Evolutionary conservation across 176 grass and related monocot genomes (phyloP).

Genomic region (Oropetium thomaeum): DNA sequence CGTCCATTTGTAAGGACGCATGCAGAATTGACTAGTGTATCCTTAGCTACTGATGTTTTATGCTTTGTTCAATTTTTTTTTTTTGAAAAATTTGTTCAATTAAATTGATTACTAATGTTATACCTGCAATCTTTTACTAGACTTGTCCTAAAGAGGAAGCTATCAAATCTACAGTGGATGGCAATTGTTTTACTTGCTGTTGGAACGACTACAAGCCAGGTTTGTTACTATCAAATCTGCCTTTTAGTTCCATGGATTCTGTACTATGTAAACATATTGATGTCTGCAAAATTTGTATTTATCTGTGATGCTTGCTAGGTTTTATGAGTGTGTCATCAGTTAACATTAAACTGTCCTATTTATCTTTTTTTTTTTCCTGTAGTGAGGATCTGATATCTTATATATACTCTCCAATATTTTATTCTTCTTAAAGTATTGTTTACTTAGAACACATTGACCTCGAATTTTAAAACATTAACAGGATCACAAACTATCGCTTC

Average conservation of each 20-base stretch:
- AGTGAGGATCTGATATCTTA: neutral
- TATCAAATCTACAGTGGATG: conserved; percentile 92
- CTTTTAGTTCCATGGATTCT: neutral
- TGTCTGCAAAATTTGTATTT: neutral
- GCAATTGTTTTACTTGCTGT: conserved; percentile 84
- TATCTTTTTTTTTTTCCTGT: neutral
- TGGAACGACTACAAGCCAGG: conserved; percentile 97
- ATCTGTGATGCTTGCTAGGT: neutral
- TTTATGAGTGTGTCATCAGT: neutral
- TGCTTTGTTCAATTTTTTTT: conserved; percentile 19
- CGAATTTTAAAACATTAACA: neutral
- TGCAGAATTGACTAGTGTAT: conserved; percentile 9
- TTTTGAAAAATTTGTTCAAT: conserved; percentile 7
- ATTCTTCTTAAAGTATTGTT: neutral
- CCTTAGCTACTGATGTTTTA: neutral
- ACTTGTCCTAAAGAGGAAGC: conserved; percentile 76
- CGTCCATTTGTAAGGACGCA: neutral
- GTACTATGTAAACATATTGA: neutral
- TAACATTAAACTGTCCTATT: neutral
- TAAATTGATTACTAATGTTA: neutral
- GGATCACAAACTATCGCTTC: neutral
- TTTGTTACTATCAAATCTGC: conserved; percentile 32
- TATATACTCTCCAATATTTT: neutral
- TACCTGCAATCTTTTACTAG: conserved; percentile 45
- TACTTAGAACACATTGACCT: neutral